A percentile compares a stretch with the other conserved stretches of the same genome.
Evolutionary conservation across 495 filamentous ascomycete genomes (phyloP).

Genomic region (Coniosporium apollinis): DNA sequence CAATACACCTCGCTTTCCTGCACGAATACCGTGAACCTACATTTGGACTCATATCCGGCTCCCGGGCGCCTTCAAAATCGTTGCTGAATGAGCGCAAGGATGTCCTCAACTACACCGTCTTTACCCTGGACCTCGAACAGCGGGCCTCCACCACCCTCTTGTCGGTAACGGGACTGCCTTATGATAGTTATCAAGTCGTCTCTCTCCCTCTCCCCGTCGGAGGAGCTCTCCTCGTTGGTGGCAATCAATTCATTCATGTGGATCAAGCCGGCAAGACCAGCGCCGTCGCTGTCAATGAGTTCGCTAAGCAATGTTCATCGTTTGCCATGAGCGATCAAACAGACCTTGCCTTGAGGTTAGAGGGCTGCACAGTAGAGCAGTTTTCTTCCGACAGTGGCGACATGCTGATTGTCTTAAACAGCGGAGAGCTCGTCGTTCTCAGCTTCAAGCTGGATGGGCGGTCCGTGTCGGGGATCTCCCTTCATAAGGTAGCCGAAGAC

Average conservation of each 20-base stretch:
- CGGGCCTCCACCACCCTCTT: slow-evolving; percentile 84
- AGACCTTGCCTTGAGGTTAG: slow-evolving; percentile 59
- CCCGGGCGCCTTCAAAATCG: slow-evolving; percentile 48
- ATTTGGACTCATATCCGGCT: slow-evolving; percentile 80
- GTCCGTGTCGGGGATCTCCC: slow-evolving; percentile 67
- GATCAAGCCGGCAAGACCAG: slow-evolving; percentile 90
- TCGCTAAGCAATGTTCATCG: slow-evolving; percentile 58
- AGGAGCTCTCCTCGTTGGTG: slow-evolving; percentile 70
- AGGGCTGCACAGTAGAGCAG: slow-evolving; percentile 63
- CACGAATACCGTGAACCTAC: slow-evolving; percentile 96
- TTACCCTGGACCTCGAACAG: slow-evolving; percentile 87
- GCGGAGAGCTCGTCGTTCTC: slow-evolving; percentile 57
- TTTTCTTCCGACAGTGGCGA: slow-evolving; percentile 61
- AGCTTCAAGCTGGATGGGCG: slow-evolving; percentile 83
- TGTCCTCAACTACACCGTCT: slow-evolving; percentile 74
- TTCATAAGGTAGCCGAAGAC: slow-evolving; percentile 43
- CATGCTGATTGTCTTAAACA: slow-evolving; percentile 64
- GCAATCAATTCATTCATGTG: slow-evolving; percentile 85
- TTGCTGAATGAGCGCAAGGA: slow-evolving; percentile 67
- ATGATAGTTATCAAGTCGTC: slow-evolving; percentile 73
- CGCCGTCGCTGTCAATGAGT: slow-evolving; percentile 86
- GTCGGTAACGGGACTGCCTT: slow-evolving; percentile 68
- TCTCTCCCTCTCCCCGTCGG: slow-evolving; percentile 75
- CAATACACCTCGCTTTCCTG: slow-evolving; percentile 82
- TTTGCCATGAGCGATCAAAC: slow-evolving; percentile 77